A percentile compares a stretch with the other conserved stretches of the same genome.
Evolutionary conservation across 2,329 filamentous ascomycete genomes (phyloP).

Genomic region (Penicillium sp.): DNA sequence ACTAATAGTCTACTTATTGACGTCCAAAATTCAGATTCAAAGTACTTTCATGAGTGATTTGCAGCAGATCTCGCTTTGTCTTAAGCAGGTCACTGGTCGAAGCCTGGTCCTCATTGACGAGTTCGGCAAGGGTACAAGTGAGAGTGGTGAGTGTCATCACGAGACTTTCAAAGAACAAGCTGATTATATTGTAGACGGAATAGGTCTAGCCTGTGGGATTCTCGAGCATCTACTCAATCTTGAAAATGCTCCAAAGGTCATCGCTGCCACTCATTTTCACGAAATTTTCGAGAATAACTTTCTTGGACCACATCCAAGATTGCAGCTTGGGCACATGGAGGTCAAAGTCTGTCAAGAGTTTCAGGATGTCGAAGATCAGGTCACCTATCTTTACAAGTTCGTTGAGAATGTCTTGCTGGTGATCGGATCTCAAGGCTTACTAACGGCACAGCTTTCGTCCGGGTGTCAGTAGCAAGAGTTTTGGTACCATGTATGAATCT

Average conservation of each 20-base stretch:
- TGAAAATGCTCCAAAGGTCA: constrained; percentile 55
- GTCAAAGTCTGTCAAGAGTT: constrained; percentile 46
- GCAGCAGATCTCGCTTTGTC: constrained; percentile 76
- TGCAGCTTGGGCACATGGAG: constrained; percentile 61
- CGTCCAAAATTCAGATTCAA: constrained; percentile 45
- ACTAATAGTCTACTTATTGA: background rate
- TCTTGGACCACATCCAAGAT: constrained; percentile 43
- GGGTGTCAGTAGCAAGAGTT: constrained; percentile 75
- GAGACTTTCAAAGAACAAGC: background rate
- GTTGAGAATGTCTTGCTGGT: background rate
- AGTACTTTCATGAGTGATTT: constrained; percentile 78
- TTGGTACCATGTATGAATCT: constrained; percentile 63
- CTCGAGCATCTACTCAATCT: constrained; percentile 56
- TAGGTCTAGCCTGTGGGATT: constrained; percentile 62
- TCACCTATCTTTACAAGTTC: constrained; percentile 67
- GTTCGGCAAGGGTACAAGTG: constrained; percentile 71
- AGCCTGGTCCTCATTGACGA: constrained; percentile 91
- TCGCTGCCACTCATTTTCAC: constrained; percentile 64
- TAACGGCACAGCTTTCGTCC: constrained; percentile 43
- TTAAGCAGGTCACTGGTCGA: constrained; percentile 69
- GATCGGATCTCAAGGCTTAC: background rate
- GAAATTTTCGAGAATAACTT: constrained; percentile 55
- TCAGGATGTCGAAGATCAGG: constrained; percentile 50
- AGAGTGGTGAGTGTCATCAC: constrained; percentile 42
- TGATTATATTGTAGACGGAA: constrained; percentile 51